Conservation (phyloP, 345 rosid genomes). For the Abelmoschus esculentus region DNA sequence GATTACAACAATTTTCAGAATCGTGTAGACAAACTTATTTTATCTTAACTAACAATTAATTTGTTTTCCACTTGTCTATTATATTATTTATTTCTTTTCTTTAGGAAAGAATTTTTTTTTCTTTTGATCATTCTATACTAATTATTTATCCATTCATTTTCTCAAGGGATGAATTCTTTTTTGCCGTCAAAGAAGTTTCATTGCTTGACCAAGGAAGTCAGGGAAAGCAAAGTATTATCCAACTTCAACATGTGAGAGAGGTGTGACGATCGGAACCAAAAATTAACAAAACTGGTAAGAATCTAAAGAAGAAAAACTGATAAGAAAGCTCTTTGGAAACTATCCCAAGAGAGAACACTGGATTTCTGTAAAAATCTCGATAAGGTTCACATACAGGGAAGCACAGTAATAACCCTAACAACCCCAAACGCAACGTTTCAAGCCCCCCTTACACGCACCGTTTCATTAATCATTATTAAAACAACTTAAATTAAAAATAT, state of each 20-base stretch:
- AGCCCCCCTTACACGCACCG: no score
- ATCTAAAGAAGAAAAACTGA: no score
- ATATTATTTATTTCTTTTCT: not conserved
- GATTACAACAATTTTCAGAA: not conserved
- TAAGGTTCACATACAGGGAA: no score
- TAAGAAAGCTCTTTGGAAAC: no score
- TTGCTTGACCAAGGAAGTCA: slow-evolving; percentile 74
- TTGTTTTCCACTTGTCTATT: not conserved
- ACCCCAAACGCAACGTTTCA: no score
- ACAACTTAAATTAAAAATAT: no score
- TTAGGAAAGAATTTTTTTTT: not conserved
- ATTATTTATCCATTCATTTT: slow-evolving; percentile 1
- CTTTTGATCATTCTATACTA: not conserved
- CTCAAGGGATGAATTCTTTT: slow-evolving; percentile 66
- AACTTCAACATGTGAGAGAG: slow-evolving; percentile 67
- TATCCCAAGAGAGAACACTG: no score
- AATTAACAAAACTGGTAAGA: no score
- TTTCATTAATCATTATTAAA: no score
- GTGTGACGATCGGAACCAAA: no score
- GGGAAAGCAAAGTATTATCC: slow-evolving; percentile 60
- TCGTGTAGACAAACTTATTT: not conserved
- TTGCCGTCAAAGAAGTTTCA: slow-evolving; percentile 88
- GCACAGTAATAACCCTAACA: no score
- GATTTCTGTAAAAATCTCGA: no score
- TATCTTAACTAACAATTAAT: not conserved